A percentile compares a stretch with the other conserved stretches of the same genome.
phyloP scores from a whole-genome alignment of 192 early-diverging fungal genomes.

The Mortierella claussenii region DNA sequence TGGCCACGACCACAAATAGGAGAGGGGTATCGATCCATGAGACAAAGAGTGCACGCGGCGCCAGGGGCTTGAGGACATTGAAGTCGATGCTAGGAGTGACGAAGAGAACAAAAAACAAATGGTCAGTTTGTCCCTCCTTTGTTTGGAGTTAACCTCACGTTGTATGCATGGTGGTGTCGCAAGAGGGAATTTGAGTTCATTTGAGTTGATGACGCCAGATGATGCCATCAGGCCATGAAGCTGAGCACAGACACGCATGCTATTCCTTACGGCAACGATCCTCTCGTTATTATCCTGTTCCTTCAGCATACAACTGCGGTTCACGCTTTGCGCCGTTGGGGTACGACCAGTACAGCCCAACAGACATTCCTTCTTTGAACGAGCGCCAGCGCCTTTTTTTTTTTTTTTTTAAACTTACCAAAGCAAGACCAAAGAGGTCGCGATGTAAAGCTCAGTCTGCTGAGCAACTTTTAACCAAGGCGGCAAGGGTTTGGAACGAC shows the following conservation, averaged over 20 bases:
- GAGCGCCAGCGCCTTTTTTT: neutral
- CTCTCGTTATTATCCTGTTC: too few relatives aligned
- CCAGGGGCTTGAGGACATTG: constrained; percentile 55
- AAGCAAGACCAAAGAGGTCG: constrained; percentile 59
- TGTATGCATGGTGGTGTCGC: neutral
- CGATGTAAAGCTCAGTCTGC: constrained; percentile 66
- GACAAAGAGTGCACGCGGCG: constrained; percentile 63
- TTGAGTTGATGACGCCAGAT: constrained; percentile 25
- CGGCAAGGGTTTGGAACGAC: constrained; percentile 49
- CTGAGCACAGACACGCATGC: neutral
- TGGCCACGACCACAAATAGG: constrained; percentile 60
- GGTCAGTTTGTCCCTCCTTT: too few relatives aligned
- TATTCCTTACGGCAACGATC: neutral
- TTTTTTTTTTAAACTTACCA: constrained; percentile 27
- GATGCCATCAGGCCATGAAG: constrained; percentile 15
- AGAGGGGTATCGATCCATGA: constrained; percentile 66
- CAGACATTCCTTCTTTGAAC: too few relatives aligned
- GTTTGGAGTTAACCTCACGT: too few relatives aligned
- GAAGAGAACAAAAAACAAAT: neutral
- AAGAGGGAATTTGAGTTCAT: neutral
- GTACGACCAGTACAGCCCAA: too few relatives aligned
- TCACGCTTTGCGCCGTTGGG: too few relatives aligned
- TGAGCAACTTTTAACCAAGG: constrained; percentile 64
- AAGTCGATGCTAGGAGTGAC: constrained; percentile 54
- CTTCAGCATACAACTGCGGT: too few relatives aligned